Conservation (phyloP, 176 grass and related monocot genomes). For the Oryza meridionalis region DNA sequence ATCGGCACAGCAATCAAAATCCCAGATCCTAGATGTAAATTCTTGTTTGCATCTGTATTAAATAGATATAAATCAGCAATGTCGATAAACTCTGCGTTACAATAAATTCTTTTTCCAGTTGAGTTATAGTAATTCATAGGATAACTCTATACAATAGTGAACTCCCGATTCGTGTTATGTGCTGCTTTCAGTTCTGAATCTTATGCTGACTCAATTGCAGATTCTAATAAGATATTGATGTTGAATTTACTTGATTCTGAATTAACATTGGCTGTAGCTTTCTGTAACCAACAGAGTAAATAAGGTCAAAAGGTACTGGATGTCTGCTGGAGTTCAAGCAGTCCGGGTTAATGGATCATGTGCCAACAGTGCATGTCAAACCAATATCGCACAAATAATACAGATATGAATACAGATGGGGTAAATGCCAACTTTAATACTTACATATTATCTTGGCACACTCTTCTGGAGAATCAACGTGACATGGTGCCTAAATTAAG, state of each 20-base stretch:
- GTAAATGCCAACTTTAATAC: neutral
- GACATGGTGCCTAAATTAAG: conserved; percentile 70
- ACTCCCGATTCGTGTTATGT: neutral
- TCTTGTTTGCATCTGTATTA: conserved; percentile 73
- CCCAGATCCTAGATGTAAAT: conserved; percentile 71
- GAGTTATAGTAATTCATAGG: neutral
- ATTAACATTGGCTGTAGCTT: neutral
- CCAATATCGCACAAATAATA: neutral
- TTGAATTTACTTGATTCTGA: neutral
- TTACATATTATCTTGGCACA: conserved; percentile 86
- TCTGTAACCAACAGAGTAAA: neutral
- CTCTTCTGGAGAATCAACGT: conserved; percentile 78
- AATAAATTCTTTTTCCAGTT: neutral
- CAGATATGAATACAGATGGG: neutral
- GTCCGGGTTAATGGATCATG: neutral
- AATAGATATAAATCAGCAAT: neutral
- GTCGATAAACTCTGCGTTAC: conserved; percentile 31
- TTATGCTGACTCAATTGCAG: neutral
- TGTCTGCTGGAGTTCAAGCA: neutral
- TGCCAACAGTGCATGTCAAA: neutral
- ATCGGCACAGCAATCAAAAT: conserved; percentile 87
- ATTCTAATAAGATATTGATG: neutral
- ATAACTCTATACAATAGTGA: neutral
- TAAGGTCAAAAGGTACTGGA: neutral
- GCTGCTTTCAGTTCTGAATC: conserved; percentile 10